Percentiles rank a stretch among this genome's conserved stretches.
These are phyloP conservation scores for Curvularia spicifera DNA, from an alignment of 2,329 filamentous ascomycete species.

Conservation along the genomic window DNA sequence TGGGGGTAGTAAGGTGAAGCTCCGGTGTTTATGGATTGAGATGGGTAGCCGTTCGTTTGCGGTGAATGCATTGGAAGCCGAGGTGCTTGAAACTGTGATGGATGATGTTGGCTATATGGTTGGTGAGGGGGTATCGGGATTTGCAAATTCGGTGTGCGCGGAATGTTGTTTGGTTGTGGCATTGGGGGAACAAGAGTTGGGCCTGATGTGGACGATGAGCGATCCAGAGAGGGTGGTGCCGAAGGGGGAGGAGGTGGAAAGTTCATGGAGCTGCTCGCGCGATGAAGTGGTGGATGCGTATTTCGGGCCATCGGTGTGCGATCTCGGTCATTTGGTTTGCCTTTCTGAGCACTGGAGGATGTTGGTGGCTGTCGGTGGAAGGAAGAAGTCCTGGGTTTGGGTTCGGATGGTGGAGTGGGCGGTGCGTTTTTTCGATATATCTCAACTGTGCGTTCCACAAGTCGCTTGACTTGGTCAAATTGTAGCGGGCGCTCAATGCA, in stretches of 20 bases:
- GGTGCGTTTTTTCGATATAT: conserved; percentile 41
- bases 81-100: conserved; percentile 12
- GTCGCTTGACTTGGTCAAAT: conserved; percentile 44
- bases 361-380: conserved; percentile 28
- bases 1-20: conserved; percentile 5
- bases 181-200: conserved; percentile 18
- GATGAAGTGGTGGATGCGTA: conserved; percentile 29
- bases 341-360: conserved; percentile 12
- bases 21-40: conserved; percentile 3
- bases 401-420: conserved; percentile 15
- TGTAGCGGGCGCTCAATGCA: conserved; percentile 43
- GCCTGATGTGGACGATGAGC: conserved; percentile 36
- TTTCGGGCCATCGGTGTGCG: conserved; percentile 31
- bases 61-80: conserved; percentile 8
- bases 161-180: conserved; percentile 15
- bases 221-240: conserved; percentile 34
- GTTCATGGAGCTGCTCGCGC: conserved; percentile 29
- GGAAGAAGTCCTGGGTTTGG: conserved; percentile 28
- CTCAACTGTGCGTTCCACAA: conserved; percentile 50
- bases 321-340: conserved; percentile 29
- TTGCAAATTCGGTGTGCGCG: conserved; percentile 25
- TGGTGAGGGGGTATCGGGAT: conserved; percentile 16
- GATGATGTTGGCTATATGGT: conserved; percentile 10
- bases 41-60: conserved; percentile 6
- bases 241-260: conserved; percentile 19